A percentile compares a stretch with the other conserved stretches of the same genome.
Conservation (phyloP, 768 basidiomycete genomes). For the Russula earlei region DNA sequence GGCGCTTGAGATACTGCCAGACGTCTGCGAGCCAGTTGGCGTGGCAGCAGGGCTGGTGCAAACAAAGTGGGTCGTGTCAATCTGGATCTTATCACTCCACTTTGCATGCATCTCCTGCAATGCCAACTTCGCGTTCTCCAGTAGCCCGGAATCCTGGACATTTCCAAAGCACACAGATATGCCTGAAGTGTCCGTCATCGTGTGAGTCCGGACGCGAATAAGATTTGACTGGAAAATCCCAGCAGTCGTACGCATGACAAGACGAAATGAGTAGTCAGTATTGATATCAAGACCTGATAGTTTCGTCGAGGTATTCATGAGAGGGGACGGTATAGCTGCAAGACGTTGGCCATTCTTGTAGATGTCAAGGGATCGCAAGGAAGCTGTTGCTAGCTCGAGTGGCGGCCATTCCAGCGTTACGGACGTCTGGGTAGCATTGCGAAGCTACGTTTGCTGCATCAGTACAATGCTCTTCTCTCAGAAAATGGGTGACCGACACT, state of each 20-base stretch:
- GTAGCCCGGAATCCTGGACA: conserved; percentile 62
- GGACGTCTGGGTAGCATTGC: conserved; percentile 94
- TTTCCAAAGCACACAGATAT: conserved; percentile 93
- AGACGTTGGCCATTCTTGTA: conserved; percentile 87
- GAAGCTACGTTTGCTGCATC: conserved; percentile 40
- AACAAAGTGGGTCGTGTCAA: conserved; percentile 97
- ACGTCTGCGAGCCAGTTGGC: conserved; percentile 44
- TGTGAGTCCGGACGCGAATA: conserved; percentile 80
- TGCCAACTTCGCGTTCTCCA: conserved; percentile 76
- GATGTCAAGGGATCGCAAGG: conserved; percentile 82
- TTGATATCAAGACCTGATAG: conserved; percentile 72
- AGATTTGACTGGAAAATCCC: conserved; percentile 84
- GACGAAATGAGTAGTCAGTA: conserved; percentile 89
- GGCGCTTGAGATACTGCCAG: conserved; percentile 42
- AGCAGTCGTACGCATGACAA: conserved; percentile 85
- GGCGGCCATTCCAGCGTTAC: conserved; percentile 94
- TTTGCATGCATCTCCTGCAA: conserved; percentile 80
- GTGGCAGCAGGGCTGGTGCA: conserved; percentile 82
- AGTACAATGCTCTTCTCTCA: neutral
- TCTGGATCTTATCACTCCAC: conserved; percentile 89
- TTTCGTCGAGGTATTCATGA: conserved; percentile 81
- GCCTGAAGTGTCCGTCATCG: conserved; percentile 91
- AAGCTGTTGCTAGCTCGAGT: conserved; percentile 75
- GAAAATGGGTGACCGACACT: conserved; percentile 38
- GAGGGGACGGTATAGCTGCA: conserved; percentile 74